A percentile compares a stretch with the other conserved stretches of the same genome.
phyloP scores from a whole-genome alignment of 2,329 filamentous ascomycete genomes.

The Penicillium sp. region DNA sequence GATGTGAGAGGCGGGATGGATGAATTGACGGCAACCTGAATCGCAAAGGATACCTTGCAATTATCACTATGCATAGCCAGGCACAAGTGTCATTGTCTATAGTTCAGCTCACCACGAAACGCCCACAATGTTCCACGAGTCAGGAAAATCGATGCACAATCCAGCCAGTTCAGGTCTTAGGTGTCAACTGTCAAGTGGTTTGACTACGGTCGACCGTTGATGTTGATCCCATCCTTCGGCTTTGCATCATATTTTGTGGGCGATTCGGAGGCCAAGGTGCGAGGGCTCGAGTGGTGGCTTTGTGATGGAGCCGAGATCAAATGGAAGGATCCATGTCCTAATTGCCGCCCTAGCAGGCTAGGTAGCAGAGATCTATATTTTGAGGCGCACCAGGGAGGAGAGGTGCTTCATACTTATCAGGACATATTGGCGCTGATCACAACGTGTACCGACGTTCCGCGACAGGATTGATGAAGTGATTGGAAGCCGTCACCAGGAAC shows the following conservation, averaged over 20 bases:
- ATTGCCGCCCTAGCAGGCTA: neutral
- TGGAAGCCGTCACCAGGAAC: neutral
- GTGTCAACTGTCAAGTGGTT: conserved; percentile 1
- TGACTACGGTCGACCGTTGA: conserved; percentile 2
- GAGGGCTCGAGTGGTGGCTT: neutral
- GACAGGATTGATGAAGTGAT: neutral
- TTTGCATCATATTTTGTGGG: neutral
- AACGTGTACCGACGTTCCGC: neutral
- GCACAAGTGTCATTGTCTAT: neutral
- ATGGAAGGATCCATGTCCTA: neutral
- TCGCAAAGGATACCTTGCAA: too few species aligned
- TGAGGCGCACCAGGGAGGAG: neutral
- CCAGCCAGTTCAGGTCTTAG: conserved; percentile 1
- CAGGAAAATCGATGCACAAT: neutral
- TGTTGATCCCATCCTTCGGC: conserved; percentile 7
- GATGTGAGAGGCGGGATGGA: too few species aligned
- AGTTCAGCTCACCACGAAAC: neutral
- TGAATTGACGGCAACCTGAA: too few species aligned
- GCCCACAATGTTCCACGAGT: neutral
- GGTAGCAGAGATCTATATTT: neutral
- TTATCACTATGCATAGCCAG: neutral
- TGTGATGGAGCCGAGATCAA: neutral
- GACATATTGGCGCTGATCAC: conserved; percentile 1
- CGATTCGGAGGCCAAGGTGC: neutral
- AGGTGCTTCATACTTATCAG: neutral